Evolutionary conservation across 2,329 filamentous ascomycete species (phyloP).

Genomic region (Cladosporium sphaerospermum): DNA sequence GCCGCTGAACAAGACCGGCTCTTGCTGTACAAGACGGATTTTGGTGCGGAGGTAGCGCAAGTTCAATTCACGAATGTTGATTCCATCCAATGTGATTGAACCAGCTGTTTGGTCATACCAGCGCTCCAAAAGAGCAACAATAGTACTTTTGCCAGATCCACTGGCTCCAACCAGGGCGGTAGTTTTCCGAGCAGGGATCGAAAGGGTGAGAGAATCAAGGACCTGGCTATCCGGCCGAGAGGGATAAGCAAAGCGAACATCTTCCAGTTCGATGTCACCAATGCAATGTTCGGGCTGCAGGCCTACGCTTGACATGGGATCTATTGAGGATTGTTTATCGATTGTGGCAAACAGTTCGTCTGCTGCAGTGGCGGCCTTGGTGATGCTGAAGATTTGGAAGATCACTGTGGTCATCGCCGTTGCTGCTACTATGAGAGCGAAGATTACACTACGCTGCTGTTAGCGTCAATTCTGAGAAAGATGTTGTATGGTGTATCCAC

Average conservation of each 20-base stretch:
- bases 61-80: conserved; percentile 25
- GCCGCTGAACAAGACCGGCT: conserved; percentile 31
- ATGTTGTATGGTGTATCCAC: neutral
- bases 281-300: conserved; percentile 18
- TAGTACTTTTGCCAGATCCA: conserved; percentile 35
- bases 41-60: conserved; percentile 29
- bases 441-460: neutral
- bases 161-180: conserved; percentile 40
- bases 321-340: conserved; percentile 34
- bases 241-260: conserved; percentile 69
- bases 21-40: conserved; percentile 32
- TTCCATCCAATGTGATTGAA: conserved; percentile 29
- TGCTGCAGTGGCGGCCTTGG: conserved; percentile 38
- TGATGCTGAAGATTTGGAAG: conserved; percentile 34
- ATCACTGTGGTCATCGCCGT: conserved; percentile 9
- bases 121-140: conserved; percentile 31
- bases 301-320: conserved; percentile 30
- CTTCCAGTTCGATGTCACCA: conserved; percentile 54
- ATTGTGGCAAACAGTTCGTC: conserved; percentile 38
- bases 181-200: conserved; percentile 36
- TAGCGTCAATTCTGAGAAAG: neutral
- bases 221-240: conserved; percentile 32
- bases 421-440: conserved; percentile 6
- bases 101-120: conserved; percentile 30
- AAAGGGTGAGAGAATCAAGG: conserved; percentile 30